These are phyloP conservation scores for Solanum tarijense DNA, from an alignment of 257 asterid species.

Conservation along the genomic window DNA sequence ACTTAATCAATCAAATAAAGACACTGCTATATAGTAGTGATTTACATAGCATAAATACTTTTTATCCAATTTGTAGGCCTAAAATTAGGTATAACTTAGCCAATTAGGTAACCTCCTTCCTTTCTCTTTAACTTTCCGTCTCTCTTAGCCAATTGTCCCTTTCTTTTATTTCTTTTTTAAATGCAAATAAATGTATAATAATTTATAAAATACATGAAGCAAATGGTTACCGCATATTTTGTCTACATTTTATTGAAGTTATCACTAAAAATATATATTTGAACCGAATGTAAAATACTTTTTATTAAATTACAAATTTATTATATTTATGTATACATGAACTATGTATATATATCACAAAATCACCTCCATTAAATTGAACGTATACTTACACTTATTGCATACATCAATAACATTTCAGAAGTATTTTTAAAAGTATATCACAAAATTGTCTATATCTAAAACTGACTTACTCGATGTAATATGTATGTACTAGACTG, in stretches of 20 bases:
- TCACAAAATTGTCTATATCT: not conserved
- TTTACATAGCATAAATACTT: too few relatives aligned
- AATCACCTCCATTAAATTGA: not conserved
- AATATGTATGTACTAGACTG: not conserved
- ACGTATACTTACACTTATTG: not conserved
- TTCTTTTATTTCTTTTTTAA: too few relatives aligned
- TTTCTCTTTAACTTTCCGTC: not conserved
- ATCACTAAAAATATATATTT: too few relatives aligned
- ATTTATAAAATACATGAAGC: too few relatives aligned
- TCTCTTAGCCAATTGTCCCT: not conserved
- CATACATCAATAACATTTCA: not conserved
- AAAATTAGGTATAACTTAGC: not conserved
- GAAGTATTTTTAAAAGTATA: not conserved
- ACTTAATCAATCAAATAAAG: not conserved
- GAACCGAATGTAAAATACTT: not conserved
- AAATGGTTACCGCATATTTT: not conserved
- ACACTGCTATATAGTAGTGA: too few relatives aligned
- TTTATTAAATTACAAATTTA: too few relatives aligned
- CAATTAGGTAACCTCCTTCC: not conserved
- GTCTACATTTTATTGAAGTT: too few relatives aligned
- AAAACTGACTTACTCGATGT: too few relatives aligned
- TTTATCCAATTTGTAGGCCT: not conserved
- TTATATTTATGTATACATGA: not conserved
- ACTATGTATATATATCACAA: not conserved
- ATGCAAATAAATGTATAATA: too few relatives aligned